Percentiles rank a stretch among this genome's conserved stretches.
Evolutionary conservation across 768 basidiomycete species (phyloP).

Genomic region (Mycena filopes): DNA sequence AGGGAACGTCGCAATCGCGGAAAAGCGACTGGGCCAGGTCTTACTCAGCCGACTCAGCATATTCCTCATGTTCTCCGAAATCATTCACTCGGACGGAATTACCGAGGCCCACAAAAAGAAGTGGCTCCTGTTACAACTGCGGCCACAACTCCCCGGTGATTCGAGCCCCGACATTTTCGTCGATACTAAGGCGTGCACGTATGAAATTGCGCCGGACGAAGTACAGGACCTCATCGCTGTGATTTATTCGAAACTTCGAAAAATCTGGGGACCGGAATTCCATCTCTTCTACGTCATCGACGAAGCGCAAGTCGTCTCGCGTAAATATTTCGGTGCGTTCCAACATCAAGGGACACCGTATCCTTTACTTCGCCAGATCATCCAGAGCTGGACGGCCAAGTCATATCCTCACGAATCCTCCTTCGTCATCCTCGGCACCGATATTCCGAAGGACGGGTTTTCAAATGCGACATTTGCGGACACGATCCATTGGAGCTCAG

Average conservation of each 20-base stretch:
- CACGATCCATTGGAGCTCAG: too few relatives aligned
- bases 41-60: background rate
- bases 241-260: background rate
- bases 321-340: background rate
- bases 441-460: too few relatives aligned
- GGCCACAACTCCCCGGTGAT: background rate
- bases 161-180: background rate
- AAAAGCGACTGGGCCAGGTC: conserved; percentile 5
- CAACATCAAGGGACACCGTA: background rate
- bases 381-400: background rate
- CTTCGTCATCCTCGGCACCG: too few relatives aligned
- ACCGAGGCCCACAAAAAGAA: background rate
- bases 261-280: conserved; percentile 5
- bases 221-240: conserved; percentile 6
- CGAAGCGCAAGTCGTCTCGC: conserved; percentile 5
- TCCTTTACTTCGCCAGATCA: conserved; percentile 5
- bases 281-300: conserved; percentile 16
- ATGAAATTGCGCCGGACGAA: background rate
- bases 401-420: background rate
- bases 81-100: background rate
- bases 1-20: background rate
- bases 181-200: background rate
- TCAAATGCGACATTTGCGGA: too few relatives aligned
- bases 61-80: conserved; percentile 12
- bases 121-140: conserved; percentile 15